Evolutionary conservation across 208 protist genomes (phyloP), one percentile per base, ranked within the genome.

Genomic region (Angomonas ambiguus): DNA sequence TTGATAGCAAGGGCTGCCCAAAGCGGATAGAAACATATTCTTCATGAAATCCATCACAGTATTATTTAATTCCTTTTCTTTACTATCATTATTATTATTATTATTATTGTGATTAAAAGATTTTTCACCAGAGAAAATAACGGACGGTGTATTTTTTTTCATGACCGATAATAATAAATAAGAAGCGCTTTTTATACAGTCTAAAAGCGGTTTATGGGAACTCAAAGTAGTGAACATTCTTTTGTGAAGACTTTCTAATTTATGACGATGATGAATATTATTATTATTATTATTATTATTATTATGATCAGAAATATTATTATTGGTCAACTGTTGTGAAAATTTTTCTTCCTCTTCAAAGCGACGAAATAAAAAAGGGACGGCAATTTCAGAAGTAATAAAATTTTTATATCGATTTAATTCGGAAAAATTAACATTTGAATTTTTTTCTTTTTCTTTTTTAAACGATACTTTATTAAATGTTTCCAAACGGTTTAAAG

Each of bases 211-310:
- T n/a, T n/a, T n/a, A 45, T 45, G 38, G 16, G 8, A n/a, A n/a
- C 8, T n/a, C 16, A 45, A 45, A 45, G 8, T 8, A 45, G 16
- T n/a, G 8, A 16, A 45, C 8, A 45, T 45, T 45, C 38, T 45
- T 45, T 45, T 45, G 16, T 45, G 8, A 45, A 45, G 16, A 45
- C 16, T 16, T 16, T 8, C 16, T n/a, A 45, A 45, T n/a, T 45
- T 45, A n/a, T 45, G 38, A 45, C 16, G 8, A n/a, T 45, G 38
- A 45, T 16, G 16, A 45, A 45, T n/a, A 45, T 16, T 45, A 45
- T 45, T 45, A 45, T 45, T 45, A 45, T 45, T 45, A 45, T 45
- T 45, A 45, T 45, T 45, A 45, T 45, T 45, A 45, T 45, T 45
- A n/a, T 45, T 16, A 45, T 45, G 8, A n/a, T 45, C 38, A 45